A percentile compares a stretch with the other conserved stretches of the same genome.
These are phyloP conservation scores for Arthrobotrys musiformis DNA, from an alignment of 2,329 filamentous ascomycete genomes.

Conservation along the genomic window DNA sequence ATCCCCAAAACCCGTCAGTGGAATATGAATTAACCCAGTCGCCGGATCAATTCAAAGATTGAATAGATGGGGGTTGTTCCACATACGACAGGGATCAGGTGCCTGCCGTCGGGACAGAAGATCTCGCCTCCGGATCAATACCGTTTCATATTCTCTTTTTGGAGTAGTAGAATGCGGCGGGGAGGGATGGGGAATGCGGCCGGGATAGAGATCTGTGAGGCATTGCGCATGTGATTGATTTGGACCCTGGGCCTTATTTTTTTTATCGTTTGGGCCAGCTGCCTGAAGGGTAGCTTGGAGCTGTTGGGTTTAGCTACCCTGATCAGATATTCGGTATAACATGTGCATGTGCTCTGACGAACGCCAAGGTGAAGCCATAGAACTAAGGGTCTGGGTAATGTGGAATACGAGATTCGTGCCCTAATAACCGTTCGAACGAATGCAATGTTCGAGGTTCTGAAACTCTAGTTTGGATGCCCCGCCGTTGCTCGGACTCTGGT, in stretches of 20 bases:
- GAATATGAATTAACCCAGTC: background rate
- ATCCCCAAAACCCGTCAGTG: background rate
- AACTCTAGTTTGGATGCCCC: constrained; percentile 8
- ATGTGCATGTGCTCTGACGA: constrained; percentile 15
- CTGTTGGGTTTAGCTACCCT: no score
- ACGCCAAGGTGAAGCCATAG: constrained; percentile 4
- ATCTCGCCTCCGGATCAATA: constrained; percentile 55
- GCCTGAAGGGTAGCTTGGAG: background rate
- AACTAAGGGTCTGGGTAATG: no score
- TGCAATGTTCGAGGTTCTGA: background rate
- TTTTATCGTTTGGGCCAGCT: background rate
- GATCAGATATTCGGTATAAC: background rate
- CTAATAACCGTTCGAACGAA: background rate
- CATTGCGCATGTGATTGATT: background rate
- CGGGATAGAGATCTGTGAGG: background rate
- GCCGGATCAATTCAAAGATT: constrained; percentile 49
- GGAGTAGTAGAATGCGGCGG: background rate
- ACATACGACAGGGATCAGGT: constrained; percentile 49
- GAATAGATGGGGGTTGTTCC: constrained; percentile 33
- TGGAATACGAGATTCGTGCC: background rate
- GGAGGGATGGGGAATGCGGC: constrained; percentile 21
- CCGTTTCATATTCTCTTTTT: constrained; percentile 25
- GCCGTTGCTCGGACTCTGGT: no score
- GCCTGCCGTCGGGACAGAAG: constrained; percentile 52
- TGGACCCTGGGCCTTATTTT: no score